phyloP scores from a whole-genome alignment of 371 early-diverging fungal genomes.

The Lichtheimia corymbifera region DNA sequence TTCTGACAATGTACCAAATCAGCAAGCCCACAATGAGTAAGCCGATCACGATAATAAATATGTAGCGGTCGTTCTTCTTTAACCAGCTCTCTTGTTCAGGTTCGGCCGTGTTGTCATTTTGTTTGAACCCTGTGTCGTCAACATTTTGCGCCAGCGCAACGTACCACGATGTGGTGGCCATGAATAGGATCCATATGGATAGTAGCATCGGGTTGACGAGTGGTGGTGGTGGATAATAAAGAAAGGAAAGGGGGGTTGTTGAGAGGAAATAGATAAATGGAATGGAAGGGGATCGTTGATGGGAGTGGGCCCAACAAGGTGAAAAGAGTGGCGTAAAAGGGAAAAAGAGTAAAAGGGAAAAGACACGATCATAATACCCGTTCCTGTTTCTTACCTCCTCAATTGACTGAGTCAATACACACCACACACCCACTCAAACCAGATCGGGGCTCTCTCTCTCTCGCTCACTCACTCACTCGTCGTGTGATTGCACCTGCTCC shows the following conservation, averaged over 20 bases:
- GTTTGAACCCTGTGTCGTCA: slow-evolving; percentile 17
- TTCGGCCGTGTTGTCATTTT: slow-evolving; percentile 7
- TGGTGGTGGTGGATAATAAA: neutral
- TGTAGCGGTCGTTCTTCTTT: slow-evolving; percentile 20
- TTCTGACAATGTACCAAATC: slow-evolving; percentile 23
- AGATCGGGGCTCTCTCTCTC: neutral
- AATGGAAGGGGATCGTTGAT: slow-evolving; percentile 1
- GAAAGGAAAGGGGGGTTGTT: slow-evolving; percentile 8
- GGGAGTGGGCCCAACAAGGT: neutral
- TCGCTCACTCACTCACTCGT: neutral
- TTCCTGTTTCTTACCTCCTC: neutral
- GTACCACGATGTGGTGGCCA: slow-evolving; percentile 6
- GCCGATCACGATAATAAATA: slow-evolving; percentile 23
- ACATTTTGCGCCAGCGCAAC: slow-evolving; percentile 14
- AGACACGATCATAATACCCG: neutral
- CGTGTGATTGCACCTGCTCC: neutral
- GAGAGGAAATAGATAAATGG: neutral
- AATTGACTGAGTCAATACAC: neutral
- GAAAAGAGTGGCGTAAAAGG: neutral
- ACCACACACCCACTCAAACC: neutral
- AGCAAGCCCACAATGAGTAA: slow-evolving; percentile 18
- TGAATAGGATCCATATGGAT: slow-evolving; percentile 1
- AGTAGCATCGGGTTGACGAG: neutral
- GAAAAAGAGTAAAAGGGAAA: neutral
- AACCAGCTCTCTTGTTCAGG: slow-evolving; percentile 23